Base-by-base conservation (phyloP, 1,284 basidiomycete genomes). In the Tilletia caries region DNA sequence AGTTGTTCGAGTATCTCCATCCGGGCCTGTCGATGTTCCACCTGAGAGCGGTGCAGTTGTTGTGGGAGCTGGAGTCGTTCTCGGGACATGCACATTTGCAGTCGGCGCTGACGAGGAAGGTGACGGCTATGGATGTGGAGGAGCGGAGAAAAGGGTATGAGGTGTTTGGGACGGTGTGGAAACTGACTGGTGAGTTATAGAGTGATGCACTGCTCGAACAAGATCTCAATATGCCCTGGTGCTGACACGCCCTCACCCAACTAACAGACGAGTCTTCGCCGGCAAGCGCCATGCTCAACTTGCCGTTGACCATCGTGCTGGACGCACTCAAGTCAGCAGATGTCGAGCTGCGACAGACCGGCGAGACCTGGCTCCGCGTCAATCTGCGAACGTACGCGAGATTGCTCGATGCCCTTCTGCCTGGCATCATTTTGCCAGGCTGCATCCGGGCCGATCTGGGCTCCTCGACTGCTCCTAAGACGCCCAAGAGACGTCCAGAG, bases 241-340 rank as follows among this genome's bases (percentile, higher is more conserved):
- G 3, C 13, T 60, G 48, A 8, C 37, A 34, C n/a, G 23, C 23
- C 8, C 3, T 23, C 13, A 43, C 15, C 23, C 29, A 29, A 41
- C 18, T 12, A 25, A 20, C 75, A 93, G 94, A 96, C 81, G 95
- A 96, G 77, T 87, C 87, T 65, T 85, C 89, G 69, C 85, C 91
- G 0, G 93, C 92, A 43, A 93, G 93, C 0, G 90, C 91, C 78
- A 87, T 87, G 34, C 89, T 95, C 78, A 90, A 90, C 75, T 86
- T 91, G 0, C 95, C 95, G 0, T 88, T 98, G 87, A 90, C 94
- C 86, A 88, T 91, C 64, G 88, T 96, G 15, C 85, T 98, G 50
- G 93, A 96, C 79, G 89, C 89, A 0, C 84, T 98, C 2, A 71
- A 71, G 18, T 75, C 74, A 2, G 29, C 64, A n/a, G 71, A 78